Base-by-base conservation (phyloP, 1,284 basidiomycete species). In the Leccinum subrobustum region DNA sequence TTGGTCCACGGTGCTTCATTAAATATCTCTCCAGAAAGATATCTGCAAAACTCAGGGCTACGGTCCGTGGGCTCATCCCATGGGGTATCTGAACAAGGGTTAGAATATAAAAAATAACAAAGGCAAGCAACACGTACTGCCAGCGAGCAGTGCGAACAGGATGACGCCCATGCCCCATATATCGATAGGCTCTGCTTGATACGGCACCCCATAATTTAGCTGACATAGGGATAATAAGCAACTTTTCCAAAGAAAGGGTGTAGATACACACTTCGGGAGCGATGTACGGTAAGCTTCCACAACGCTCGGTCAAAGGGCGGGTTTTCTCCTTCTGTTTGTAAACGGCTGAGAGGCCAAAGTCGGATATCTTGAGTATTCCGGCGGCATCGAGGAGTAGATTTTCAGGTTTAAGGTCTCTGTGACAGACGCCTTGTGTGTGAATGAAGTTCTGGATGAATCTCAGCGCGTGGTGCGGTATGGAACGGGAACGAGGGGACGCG, bases 151-250 rank as follows among this genome's bases (percentile, higher is more conserved):
- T 0, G 96, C 95, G 72, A 94, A 98, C 1, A 99, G 79, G 39
- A 99, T 96, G n/a, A 98, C 92, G 1, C 97, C 97, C 57, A 93
- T 85, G 1, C 94, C 95, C 96, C 96, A 99, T 3, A 93, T 88
- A 73, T 99, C 96, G 42, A 98, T 87, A 0, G 96, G 95, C 66
- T 97, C 94, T 4, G 95, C 96, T 27, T 86, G 78, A 75, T 98
- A 99, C 0, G 92, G 78, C 3, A 68, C 73, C n/a, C 81, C 74
- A 23, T 72, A 74, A 57, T 79, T 80, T 37, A 90, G 67, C 86
- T 88, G 60, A 18, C 29, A 54, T 61, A 12, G n/a, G n/a, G 33
- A 16, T 7, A 39, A 3, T 60, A 35, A 59, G 42, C 6, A 44
- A 2, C n/a, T 14, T 27, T 20, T n/a, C 48, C 54, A 14, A 35